Evolutionary conservation across 441 rosid species (phyloP).

Genomic region (Flueggea neowawraea): DNA sequence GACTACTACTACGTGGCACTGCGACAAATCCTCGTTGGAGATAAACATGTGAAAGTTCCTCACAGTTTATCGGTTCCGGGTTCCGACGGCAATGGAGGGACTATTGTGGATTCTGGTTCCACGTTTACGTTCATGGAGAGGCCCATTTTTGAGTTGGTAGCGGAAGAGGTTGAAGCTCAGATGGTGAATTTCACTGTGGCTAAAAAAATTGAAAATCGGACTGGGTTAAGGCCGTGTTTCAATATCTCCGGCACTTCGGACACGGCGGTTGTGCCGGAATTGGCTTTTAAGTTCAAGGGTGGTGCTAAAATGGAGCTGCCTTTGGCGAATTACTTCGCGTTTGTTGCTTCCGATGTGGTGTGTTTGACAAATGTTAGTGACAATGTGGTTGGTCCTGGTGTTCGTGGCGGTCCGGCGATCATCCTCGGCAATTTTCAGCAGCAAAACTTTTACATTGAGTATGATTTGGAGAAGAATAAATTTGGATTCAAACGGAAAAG

Average conservation of each 20-base stretch:
- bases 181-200: slow-evolving; percentile 56
- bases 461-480: slow-evolving; percentile 60
- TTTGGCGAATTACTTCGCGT: slow-evolving; percentile 49
- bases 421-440: slow-evolving; percentile 81
- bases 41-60: slow-evolving; percentile 51
- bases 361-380: slow-evolving; percentile 55
- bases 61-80: slow-evolving; percentile 43
- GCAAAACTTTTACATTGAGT: slow-evolving; percentile 71
- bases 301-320: slow-evolving; percentile 77
- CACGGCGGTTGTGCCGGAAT: slow-evolving; percentile 34
- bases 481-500: slow-evolving; percentile 62
- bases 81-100: slow-evolving; percentile 75
- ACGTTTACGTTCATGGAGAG: slow-evolving; percentile 83
- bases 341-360: slow-evolving; percentile 24
- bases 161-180: slow-evolving; percentile 48
- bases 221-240: slow-evolving; percentile 72
- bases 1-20: slow-evolving; percentile 61
- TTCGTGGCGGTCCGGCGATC: slow-evolving; percentile 61
- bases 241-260: slow-evolving; percentile 39
- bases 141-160: slow-evolving; percentile 49
- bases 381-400: slow-evolving; percentile 10
- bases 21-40: slow-evolving; percentile 65
- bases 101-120: slow-evolving; percentile 87
- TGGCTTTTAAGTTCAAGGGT: slow-evolving; percentile 72
- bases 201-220: slow-evolving; percentile 26